Evolutionary conservation across 441 rosid genomes (phyloP), one percentile per base, ranked within the genome.

Genomic region (Erodium chrysanthum): DNA sequence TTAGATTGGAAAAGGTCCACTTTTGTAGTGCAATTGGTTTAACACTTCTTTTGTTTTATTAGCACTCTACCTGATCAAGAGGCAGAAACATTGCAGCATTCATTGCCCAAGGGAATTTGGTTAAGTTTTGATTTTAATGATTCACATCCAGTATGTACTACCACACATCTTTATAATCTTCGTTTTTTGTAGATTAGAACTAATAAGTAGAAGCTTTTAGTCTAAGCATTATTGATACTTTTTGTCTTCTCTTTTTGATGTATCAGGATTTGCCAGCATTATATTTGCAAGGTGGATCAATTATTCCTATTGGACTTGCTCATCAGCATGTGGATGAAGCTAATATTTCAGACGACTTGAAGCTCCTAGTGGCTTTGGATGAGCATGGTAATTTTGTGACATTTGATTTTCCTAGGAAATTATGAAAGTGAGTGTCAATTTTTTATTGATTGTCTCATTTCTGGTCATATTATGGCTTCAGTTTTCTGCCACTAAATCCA

Each of bases 261-360:
- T 76, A 27, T 67, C 83, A 94, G 97, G 97, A 94, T 82, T 84
- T 94, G 68, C 99, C 97, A 35, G 74, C 82, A 11, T 79, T 94
- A 75, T 89, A 82, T 80, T 85, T 91, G 82, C 90, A 80, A 89
- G 97, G 97, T 25, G 99, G 99, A 79, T 86, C 88, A 70, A 88
- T 94, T 73, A 76, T 94, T 79, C 81, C 94, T 40, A 48, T 78
- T 64, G 91, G 88, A 74, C 91, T 84, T 72, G 81, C 87, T 65
- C 84, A 85, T 83, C 87, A 86, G 70, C 83, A 89, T 81, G 80
- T 87, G 66, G 88, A 84, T 66, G 94, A 91, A 77, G 84, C 80
- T 66, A 85, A 76, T 56, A 63, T 70, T 65, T 79, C 83, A 14
- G 97, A 94, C 73, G 99, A 91, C 75, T 80, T 94, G 66, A 91